Evolutionary conservation across 164 flowering plant genomes (phyloP).

Genomic region (Nymphaea thermarum): DNA sequence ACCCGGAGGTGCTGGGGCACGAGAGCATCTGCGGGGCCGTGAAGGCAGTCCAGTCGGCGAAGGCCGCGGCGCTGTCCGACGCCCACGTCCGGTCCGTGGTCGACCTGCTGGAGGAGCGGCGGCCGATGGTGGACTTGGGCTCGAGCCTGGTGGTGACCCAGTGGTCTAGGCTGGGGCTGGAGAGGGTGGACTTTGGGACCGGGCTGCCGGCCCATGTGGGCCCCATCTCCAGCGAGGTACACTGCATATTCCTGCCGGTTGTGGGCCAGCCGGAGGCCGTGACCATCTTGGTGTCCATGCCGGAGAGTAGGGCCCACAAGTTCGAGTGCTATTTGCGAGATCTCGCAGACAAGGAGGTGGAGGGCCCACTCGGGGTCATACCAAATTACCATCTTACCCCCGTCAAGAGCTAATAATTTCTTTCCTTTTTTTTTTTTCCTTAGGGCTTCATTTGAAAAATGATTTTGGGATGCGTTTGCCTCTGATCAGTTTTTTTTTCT

Average conservation of each 20-base stretch:
- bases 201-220: constrained; percentile 77
- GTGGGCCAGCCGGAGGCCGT: constrained; percentile 30
- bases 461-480: too few relatives aligned
- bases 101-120: constrained; percentile 50
- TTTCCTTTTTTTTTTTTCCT: too few relatives aligned
- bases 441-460: too few relatives aligned
- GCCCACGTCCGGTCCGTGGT: constrained; percentile 48
- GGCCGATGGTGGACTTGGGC: constrained; percentile 42
- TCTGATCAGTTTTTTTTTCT: too few relatives aligned
- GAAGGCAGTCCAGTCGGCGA: constrained; percentile 57
- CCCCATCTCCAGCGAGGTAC: constrained; percentile 55
- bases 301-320: constrained; percentile 41
- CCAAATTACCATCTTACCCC: background rate
- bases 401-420: background rate
- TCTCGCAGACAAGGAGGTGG: background rate
- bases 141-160: constrained; percentile 66
- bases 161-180: constrained; percentile 76
- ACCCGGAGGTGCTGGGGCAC: constrained; percentile 28
- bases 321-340: constrained; percentile 58
- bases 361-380: background rate
- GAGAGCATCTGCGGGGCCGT: constrained; percentile 36
- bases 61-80: constrained; percentile 19
- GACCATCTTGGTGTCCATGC: constrained; percentile 66
- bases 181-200: constrained; percentile 75
- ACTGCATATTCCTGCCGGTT: constrained; percentile 81